phyloP scores from a whole-genome alignment of 2,329 filamentous ascomycete genomes.

The Domatiomyces catenatus region DNA sequence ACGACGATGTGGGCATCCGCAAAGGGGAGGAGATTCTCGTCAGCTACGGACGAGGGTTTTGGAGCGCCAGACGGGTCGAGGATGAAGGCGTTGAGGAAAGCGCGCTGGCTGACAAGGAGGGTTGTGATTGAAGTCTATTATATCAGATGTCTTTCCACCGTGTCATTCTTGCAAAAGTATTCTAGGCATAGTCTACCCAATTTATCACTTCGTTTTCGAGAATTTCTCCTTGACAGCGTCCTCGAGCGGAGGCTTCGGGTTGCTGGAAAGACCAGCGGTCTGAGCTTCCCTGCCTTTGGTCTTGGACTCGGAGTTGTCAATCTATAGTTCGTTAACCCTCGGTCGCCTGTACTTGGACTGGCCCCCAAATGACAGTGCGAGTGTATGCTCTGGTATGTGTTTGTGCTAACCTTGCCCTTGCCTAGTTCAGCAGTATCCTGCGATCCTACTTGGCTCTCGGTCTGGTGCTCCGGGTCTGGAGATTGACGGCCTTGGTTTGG shows the following conservation, averaged over 20 bases:
- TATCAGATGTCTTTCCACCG: too few species aligned
- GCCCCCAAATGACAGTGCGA: too few species aligned
- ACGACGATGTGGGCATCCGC: constrained; percentile 24
- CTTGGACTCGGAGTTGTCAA: constrained; percentile 19
- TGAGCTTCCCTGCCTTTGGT: constrained; percentile 16
- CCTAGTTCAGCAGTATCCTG: constrained; percentile 38
- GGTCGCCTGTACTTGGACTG: background rate
- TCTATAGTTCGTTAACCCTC: constrained; percentile 9
- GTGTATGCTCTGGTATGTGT: too few species aligned
- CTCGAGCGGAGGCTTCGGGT: constrained; percentile 28
- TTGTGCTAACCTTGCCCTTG: constrained; percentile 18
- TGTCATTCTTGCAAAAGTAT: too few species aligned
- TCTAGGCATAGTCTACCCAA: too few species aligned
- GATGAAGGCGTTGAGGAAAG: constrained; percentile 11
- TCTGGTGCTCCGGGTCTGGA: constrained; percentile 55
- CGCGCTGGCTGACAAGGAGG: too few species aligned
- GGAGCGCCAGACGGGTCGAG: constrained; percentile 19
- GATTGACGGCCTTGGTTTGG: constrained; percentile 54
- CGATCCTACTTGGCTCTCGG: constrained; percentile 47
- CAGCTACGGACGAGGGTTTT: constrained; percentile 40
- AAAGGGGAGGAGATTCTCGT: constrained; percentile 37
- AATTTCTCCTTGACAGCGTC: constrained; percentile 21
- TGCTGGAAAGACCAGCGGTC: constrained; percentile 22
- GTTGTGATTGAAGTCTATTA: too few species aligned
- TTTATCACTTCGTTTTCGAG: constrained; percentile 16